Evolutionary conservation across 2,329 filamentous ascomycete species (phyloP).

Genomic region (Diaporthe sp.): DNA sequence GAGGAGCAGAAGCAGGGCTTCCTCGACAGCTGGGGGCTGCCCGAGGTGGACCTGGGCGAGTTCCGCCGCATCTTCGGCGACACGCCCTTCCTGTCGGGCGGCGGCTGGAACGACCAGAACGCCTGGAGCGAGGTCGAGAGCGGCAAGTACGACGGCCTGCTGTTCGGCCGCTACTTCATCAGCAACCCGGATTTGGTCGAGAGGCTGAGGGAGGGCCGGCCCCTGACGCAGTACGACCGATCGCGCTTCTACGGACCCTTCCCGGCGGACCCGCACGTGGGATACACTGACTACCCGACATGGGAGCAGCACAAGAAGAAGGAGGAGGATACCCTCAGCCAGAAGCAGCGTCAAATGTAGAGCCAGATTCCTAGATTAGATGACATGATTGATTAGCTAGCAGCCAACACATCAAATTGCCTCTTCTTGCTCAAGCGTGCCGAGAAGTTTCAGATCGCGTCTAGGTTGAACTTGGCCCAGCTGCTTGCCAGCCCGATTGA

Average conservation of each 20-base stretch:
- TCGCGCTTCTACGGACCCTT: conserved; percentile 49
- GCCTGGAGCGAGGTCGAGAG: conserved; percentile 43
- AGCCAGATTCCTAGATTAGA: neutral
- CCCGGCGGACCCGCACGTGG: conserved; percentile 15
- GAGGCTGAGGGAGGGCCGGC: conserved; percentile 48
- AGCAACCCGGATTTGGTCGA: conserved; percentile 57
- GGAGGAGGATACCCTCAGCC: conserved; percentile 7
- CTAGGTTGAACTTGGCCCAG: neutral
- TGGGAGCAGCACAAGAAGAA: conserved; percentile 28
- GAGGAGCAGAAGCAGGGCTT: conserved; percentile 42
- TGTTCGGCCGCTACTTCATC: conserved; percentile 54
- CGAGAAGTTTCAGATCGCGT: neutral
- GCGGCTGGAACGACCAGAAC: conserved; percentile 39
- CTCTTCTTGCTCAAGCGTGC: neutral
- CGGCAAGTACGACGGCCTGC: conserved; percentile 43
- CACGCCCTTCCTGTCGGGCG: conserved; percentile 45
- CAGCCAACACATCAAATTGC: neutral
- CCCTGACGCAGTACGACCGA: conserved; percentile 50
- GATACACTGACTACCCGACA: conserved; percentile 29
- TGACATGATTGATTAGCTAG: neutral
- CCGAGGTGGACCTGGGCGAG: conserved; percentile 28
- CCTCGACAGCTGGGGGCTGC: conserved; percentile 29
- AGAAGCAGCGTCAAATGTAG: conserved; percentile 20
- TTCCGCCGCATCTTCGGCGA: conserved; percentile 34
- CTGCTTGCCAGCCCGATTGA: neutral